Percentiles rank a stretch among this genome's conserved stretches.
phyloP scores from a whole-genome alignment of 1,284 basidiomycete genomes.

The Prillingera fragicola region DNA sequence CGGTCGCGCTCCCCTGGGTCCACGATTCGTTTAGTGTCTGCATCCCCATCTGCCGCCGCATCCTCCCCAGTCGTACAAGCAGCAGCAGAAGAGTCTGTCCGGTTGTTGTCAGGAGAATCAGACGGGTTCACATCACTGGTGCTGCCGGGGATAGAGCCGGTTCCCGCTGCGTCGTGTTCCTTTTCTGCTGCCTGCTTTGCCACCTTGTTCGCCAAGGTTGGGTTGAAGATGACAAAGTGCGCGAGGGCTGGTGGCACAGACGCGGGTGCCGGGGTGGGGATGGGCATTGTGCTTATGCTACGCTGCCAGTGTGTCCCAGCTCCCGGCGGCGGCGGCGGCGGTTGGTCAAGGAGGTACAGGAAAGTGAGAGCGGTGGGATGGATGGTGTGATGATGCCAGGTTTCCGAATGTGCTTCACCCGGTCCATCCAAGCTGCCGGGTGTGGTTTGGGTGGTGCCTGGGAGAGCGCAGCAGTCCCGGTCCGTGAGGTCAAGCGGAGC shows the following conservation, averaged over 20 bases:
- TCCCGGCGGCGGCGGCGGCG: not conserved
- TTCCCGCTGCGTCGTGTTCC: too few species aligned
- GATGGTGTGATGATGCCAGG: too few species aligned
- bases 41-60: not conserved
- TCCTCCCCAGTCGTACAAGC: not conserved
- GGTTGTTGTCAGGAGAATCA: not conserved
- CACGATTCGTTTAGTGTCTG: not conserved
- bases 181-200: not conserved
- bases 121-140: not conserved
- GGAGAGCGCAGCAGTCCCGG: too few species aligned
- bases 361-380: not conserved
- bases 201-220: constrained; percentile 19
- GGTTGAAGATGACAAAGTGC: constrained; percentile 44
- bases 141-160: not conserved
- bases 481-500: too few species aligned
- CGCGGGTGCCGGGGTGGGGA: not conserved
- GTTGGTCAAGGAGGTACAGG: not conserved
- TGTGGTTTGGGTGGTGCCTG: too few species aligned
- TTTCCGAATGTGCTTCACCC: too few species aligned
- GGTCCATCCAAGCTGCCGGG: too few species aligned
- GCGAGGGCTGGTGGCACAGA: constrained; percentile 20
- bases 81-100: too few species aligned
- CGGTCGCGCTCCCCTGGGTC: constrained; percentile 15
- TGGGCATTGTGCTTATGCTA: constrained; percentile 1
- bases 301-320: too few species aligned